Base-by-base conservation (phyloP, 2,329 filamentous ascomycete genomes). In the Penicillium sp. region DNA sequence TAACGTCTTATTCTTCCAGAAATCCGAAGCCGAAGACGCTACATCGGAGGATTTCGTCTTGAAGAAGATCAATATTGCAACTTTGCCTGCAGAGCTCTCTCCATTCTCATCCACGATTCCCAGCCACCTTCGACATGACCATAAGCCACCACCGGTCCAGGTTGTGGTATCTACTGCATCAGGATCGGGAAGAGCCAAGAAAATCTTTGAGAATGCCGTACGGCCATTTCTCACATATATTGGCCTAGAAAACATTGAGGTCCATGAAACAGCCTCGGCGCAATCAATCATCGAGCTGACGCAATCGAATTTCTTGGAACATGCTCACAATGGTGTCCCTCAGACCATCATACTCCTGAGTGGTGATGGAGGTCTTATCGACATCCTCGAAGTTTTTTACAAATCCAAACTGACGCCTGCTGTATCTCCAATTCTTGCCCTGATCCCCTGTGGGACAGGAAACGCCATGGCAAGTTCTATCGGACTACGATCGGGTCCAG, bases 301-400 rank as follows among this genome's bases (percentile, higher is more conserved):
- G 0, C 72, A 62, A 42, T 58, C 64, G 33, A 61, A 68, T 18
- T 72, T 84, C 53, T 68, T 80, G 11, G 71, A 74, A 2, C 64
- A 65, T 31, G 81, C 81, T 12, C 75, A 75, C 49, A 46, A 69
- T 43, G 75, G 75, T 1, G 56, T 70, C 4, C 58, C 65, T 11
- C 80, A 84, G 63, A 83, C 84, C 0, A 77, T 96, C 22, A 71
- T 96, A 27, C 78, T 97, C 11, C 77, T 96, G 4, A 92, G 87
- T 41, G 92, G 92, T 6, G 92, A 97, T 67, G 92, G 92, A 12
- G 92, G 90, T 5, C 70, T 95, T 2, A 80, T 90, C 14, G 92
- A 97, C 60, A 75, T 93, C 1, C 75, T 95, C 51, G 95, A 96
- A 64, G 80, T 80, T 2, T 75, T 86, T 62, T 39, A 66, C 55